Evolutionary conservation across 2,329 filamentous ascomycete genomes (phyloP).

Genomic region (Sclerotinia sclerotiorum): DNA sequence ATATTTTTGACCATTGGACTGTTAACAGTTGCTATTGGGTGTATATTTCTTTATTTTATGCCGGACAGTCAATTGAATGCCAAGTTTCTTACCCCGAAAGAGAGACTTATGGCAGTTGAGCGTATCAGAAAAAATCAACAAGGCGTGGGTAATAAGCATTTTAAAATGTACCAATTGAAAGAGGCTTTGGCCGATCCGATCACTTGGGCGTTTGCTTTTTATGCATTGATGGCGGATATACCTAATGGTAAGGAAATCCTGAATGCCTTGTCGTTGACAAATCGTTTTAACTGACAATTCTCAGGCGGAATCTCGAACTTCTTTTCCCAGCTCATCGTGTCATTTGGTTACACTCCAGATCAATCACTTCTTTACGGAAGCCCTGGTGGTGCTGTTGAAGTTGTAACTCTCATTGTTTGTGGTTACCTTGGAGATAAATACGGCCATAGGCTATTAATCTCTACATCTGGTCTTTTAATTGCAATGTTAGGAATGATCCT

Average conservation of each 20-base stretch:
- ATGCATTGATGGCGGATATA: conserved; percentile 44
- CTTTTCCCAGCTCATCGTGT: conserved; percentile 58
- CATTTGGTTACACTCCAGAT: conserved; percentile 42
- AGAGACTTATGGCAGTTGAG: conserved; percentile 47
- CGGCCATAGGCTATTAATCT: conserved; percentile 38
- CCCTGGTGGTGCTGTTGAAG: conserved; percentile 37
- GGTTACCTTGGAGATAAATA: conserved; percentile 37
- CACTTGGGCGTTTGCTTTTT: conserved; percentile 44
- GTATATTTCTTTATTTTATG: conserved; percentile 47
- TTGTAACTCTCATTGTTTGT: conserved; percentile 34
- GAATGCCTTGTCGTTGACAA: not conserved
- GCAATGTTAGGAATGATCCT: conserved; percentile 41
- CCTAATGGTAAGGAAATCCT: conserved; percentile 34
- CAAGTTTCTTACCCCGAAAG: conserved; percentile 46
- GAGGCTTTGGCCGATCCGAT: conserved; percentile 46
- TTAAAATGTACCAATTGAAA: conserved; percentile 52
- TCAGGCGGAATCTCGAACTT: conserved; percentile 56
- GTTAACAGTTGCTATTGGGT: conserved; percentile 45
- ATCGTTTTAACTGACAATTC: conserved; percentile 4
- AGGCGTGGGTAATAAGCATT: conserved; percentile 54
- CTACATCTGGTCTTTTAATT: conserved; percentile 41
- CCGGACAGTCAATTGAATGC: conserved; percentile 48
- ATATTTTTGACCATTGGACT: conserved; percentile 51
- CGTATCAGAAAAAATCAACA: conserved; percentile 57
- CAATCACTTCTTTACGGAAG: conserved; percentile 38